phyloP scores from a whole-genome alignment of 2,329 filamentous ascomycete genomes.

The Orbilia ellipsospora region DNA sequence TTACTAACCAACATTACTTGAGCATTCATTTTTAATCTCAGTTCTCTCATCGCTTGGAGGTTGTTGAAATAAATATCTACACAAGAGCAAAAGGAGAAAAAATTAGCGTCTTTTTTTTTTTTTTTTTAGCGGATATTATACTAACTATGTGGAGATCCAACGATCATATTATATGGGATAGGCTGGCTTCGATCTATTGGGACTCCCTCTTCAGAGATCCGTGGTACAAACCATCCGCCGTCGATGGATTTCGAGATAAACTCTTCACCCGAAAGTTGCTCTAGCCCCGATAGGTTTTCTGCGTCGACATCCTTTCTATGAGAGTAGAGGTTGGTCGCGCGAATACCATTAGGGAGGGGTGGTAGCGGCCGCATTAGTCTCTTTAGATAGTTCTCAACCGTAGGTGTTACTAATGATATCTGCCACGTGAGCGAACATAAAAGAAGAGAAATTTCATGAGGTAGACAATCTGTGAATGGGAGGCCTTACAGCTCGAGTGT shows the following conservation, averaged over 20 bases:
- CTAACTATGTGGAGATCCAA: slow-evolving; percentile 35
- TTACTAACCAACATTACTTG: slow-evolving; percentile 69
- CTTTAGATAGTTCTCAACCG: slow-evolving; percentile 41
- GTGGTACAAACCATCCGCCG: slow-evolving; percentile 40
- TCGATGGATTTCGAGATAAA: slow-evolving; percentile 35
- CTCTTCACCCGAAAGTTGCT: slow-evolving; percentile 30
- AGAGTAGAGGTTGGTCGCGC: slow-evolving; percentile 58
- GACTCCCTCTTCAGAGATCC: slow-evolving; percentile 5
- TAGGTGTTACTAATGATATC: slow-evolving; percentile 19
- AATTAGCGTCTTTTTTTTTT: no score
- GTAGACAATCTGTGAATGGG: no score
- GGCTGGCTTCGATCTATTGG: slow-evolving; percentile 21
- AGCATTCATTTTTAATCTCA: slow-evolving; percentile 66
- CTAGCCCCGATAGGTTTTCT: slow-evolving; percentile 59
- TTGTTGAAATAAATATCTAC: slow-evolving; percentile 55
- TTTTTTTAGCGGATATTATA: neutral
- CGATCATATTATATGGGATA: slow-evolving; percentile 28
- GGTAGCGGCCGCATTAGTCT: slow-evolving; percentile 54
- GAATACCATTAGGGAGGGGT: slow-evolving; percentile 47
- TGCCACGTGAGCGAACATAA: no score
- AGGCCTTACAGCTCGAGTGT: slow-evolving; percentile 28
- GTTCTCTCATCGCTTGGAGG: slow-evolving; percentile 59
- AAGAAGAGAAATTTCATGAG: neutral
- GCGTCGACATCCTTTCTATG: slow-evolving; percentile 61
- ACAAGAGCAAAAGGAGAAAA: neutral